phyloP scores from a whole-genome alignment of 345 rosid genomes.

The Populus tremula region DNA sequence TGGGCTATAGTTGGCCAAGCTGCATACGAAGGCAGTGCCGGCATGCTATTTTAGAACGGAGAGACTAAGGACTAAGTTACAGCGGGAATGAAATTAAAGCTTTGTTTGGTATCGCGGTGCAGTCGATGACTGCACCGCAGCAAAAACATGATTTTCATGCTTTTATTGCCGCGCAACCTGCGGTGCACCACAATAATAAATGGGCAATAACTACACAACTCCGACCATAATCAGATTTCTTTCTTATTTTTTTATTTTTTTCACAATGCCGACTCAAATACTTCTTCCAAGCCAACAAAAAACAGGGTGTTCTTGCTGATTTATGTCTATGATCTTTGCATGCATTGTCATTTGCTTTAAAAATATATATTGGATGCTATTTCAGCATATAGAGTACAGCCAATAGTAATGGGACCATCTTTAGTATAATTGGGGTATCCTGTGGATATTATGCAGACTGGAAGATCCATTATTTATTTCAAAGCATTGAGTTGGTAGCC shows the following conservation, averaged over 20 bases:
- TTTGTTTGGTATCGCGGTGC: too few relatives aligned
- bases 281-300: background rate
- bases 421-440: background rate
- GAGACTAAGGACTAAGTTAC: too few relatives aligned
- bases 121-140: too few relatives aligned
- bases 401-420: background rate
- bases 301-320: background rate
- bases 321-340: background rate
- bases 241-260: too few relatives aligned
- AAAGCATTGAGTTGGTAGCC: background rate
- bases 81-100: too few relatives aligned
- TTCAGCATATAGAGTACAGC: background rate
- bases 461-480: background rate
- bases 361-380: background rate
- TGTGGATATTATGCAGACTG: background rate
- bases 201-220: too few relatives aligned
- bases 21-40: too few relatives aligned
- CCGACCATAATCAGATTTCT: background rate
- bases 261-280: background rate
- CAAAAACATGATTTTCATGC: too few relatives aligned
- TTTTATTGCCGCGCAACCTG: too few relatives aligned
- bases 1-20: too few relatives aligned
- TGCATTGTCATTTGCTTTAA: background rate
- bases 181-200: too few relatives aligned
- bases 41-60: too few relatives aligned